Percentiles rank a stretch among this genome's conserved stretches.
Evolutionary conservation across 73 alveolate species (phyloP).

Genomic region (Paramecium tetraurelia): DNA sequence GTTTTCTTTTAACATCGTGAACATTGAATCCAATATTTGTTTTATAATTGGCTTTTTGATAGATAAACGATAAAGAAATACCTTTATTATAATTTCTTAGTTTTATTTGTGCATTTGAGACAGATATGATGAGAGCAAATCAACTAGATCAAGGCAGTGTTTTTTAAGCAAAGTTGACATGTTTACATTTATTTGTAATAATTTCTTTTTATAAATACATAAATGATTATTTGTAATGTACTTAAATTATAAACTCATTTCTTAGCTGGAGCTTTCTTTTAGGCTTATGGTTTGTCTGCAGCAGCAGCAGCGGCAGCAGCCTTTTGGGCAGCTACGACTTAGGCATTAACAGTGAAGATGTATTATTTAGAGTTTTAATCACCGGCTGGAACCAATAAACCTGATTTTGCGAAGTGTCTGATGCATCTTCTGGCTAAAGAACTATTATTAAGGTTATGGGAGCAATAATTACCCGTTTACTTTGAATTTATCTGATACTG

Average conservation of each 20-base stretch:
- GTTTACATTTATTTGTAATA: neutral
- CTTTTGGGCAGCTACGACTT: neutral
- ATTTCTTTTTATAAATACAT: neutral
- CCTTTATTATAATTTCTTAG: neutral
- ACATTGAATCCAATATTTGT: constrained; percentile 46
- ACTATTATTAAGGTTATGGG: neutral
- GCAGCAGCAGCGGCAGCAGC: constrained; percentile 51
- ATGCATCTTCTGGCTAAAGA: constrained; percentile 36
- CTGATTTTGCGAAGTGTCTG: neutral
- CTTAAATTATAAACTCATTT: constrained; percentile 23
- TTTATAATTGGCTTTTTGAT: constrained; percentile 5
- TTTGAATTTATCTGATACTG: constrained; percentile 52
- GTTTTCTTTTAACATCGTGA: constrained; percentile 7
- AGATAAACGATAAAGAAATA: neutral
- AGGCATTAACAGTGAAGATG: constrained; percentile 21
- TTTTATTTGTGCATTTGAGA: neutral
- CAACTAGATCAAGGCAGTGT: neutral
- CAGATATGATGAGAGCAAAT: constrained; percentile 30
- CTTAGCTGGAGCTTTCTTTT: constrained; percentile 7
- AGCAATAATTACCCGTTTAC: constrained; percentile 51
- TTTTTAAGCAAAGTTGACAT: neutral
- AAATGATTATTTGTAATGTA: constrained; percentile 1
- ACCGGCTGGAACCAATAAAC: constrained; percentile 22
- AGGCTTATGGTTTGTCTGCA: constrained; percentile 6
- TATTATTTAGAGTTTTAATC: neutral